These are phyloP conservation scores for Trichoderma koningii DNA, from an alignment of 2,329 filamentous ascomycete species.

Conservation along the genomic window DNA sequence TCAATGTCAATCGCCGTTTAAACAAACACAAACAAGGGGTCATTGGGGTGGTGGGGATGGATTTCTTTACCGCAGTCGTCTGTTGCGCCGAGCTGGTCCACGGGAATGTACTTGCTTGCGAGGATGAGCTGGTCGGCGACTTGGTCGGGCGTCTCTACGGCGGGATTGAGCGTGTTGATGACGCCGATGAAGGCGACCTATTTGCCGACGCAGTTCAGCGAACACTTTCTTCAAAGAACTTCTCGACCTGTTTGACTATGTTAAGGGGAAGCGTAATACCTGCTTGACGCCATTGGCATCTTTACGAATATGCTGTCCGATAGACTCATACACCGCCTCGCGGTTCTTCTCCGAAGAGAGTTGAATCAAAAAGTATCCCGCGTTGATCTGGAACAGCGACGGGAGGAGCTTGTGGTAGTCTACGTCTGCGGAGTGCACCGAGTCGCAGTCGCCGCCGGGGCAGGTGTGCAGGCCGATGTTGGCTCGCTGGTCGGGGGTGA, in stretches of 20 bases:
- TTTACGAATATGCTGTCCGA: constrained; percentile 24
- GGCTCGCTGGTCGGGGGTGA: constrained; percentile 22
- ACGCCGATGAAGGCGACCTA: constrained; percentile 28
- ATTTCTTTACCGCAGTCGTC: constrained; percentile 26
- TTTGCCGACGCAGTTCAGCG: neutral
- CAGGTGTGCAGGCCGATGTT: constrained; percentile 30
- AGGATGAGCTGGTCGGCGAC: constrained; percentile 25
- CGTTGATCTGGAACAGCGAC: constrained; percentile 27
- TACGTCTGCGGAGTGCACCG: constrained; percentile 26
- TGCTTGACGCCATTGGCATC: constrained; percentile 29
- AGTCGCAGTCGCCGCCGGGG: constrained; percentile 29
- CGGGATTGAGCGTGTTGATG: constrained; percentile 24
- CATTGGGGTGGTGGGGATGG: neutral
- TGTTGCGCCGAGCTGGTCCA: constrained; percentile 27
- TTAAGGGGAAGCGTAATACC: neutral
- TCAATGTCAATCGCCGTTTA: neutral
- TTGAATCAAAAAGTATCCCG: constrained; percentile 29
- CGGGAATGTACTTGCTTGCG: constrained; percentile 25
- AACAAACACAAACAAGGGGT: no score
- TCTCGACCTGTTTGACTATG: neutral
- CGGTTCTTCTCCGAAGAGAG: constrained; percentile 25
- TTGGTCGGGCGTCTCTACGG: constrained; percentile 26
- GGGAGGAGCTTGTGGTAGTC: constrained; percentile 24
- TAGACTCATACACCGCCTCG: constrained; percentile 22
- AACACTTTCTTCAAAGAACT: no score